These are phyloP conservation scores for Oidium heveae DNA, from an alignment of 2,329 filamentous ascomycete species.

Conservation along the genomic window DNA sequence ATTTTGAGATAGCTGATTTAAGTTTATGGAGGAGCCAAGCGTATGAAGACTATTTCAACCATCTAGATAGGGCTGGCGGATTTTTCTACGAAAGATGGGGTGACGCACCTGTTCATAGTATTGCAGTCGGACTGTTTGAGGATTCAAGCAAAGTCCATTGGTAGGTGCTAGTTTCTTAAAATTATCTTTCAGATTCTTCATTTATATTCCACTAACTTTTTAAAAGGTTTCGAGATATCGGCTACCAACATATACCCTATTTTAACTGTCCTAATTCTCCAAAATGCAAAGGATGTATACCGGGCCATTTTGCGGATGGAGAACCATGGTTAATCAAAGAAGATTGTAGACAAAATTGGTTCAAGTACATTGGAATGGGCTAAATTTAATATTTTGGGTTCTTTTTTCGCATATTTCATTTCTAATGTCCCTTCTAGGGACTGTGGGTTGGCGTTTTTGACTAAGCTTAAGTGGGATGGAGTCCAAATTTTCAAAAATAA, in stretches of 20 bases:
- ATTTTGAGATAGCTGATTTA: conserved; percentile 91
- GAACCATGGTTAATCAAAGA: conserved; percentile 67
- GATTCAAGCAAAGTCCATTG: conserved; percentile 81
- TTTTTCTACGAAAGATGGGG: conserved; percentile 99
- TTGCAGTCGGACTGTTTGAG: conserved; percentile 77
- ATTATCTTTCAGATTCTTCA: not conserved
- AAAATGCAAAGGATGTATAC: conserved; percentile 73
- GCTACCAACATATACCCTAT: conserved; percentile 94
- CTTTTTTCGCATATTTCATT: too few relatives aligned
- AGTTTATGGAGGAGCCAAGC: conserved; percentile 72
- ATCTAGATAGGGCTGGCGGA: conserved; percentile 76
- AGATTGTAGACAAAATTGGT: conserved; percentile 90
- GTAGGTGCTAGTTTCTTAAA: conserved; percentile 22
- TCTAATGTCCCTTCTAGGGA: too few relatives aligned
- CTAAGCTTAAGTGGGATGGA: too few relatives aligned
- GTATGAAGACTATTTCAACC: conserved; percentile 91
- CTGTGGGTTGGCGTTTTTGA: too few relatives aligned
- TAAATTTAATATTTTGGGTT: conserved; percentile 15
- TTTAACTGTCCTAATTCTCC: conserved; percentile 96
- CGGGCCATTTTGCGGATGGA: conserved; percentile 72
- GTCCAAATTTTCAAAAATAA: too few relatives aligned
- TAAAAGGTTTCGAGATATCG: conserved; percentile 88
- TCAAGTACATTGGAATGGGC: conserved; percentile 74
- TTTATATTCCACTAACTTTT: conserved; percentile 1
- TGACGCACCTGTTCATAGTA: conserved; percentile 88